Percentiles rank a stretch among this genome's conserved stretches.
Conservation (phyloP, 768 basidiomycete species). For the Boletus speciosus region DNA sequence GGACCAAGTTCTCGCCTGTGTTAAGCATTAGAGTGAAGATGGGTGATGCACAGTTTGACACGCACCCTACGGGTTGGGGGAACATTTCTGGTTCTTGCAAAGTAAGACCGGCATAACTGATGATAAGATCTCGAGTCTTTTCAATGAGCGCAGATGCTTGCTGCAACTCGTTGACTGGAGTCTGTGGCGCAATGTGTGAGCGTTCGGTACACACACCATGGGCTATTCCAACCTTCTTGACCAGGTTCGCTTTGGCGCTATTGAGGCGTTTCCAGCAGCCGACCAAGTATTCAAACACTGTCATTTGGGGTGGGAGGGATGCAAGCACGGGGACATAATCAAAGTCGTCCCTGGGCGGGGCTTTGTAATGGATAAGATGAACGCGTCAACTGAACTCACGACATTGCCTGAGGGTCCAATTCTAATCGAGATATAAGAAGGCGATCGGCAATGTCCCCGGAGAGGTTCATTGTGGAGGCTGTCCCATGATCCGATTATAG, state of each 20-base stretch:
- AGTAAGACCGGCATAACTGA: conserved; percentile 85
- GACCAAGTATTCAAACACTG: conserved; percentile 85
- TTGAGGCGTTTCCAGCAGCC: conserved; percentile 92
- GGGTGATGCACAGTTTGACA: conserved; percentile 4
- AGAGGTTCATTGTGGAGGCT: conserved; percentile 43
- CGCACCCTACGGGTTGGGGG: conserved; percentile 77
- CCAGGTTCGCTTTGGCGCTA: conserved; percentile 44
- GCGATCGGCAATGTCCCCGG: conserved; percentile 65
- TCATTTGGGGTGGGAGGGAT: conserved; percentile 72
- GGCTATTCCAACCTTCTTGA: conserved; percentile 54
- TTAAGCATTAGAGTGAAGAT: conserved; percentile 1
- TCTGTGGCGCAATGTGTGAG: conserved; percentile 37
- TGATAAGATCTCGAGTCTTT: conserved; percentile 73
- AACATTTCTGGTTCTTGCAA: conserved; percentile 95
- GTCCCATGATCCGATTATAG: conserved; percentile 6
- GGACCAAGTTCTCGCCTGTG: conserved; percentile 69
- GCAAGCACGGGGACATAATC: conserved; percentile 72
- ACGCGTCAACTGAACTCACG: conserved; percentile 42
- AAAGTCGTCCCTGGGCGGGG: conserved; percentile 56
- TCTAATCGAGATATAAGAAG: conserved; percentile 83
- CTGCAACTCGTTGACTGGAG: conserved; percentile 54
- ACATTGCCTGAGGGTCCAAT: conserved; percentile 67
- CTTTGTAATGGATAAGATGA: background rate
- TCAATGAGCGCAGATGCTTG: conserved; percentile 63
- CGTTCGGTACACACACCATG: conserved; percentile 27